Base-by-base conservation (phyloP, 352 stramenopile genomes). In the Globisporangium middletonii region DNA sequence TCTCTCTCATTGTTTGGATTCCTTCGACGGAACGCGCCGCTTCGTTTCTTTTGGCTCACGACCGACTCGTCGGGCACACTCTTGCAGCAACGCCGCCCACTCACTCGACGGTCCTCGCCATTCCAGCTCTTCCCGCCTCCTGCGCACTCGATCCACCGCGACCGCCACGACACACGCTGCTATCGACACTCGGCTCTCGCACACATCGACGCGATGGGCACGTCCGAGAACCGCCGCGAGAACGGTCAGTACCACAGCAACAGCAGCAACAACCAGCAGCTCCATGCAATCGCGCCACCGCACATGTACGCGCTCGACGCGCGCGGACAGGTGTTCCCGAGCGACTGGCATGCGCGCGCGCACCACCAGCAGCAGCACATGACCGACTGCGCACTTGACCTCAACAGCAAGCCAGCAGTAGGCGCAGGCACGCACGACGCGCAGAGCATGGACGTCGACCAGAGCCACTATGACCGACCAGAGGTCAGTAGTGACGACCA, bases 391-490 rank as follows among this genome's bases (percentile, higher is more conserved):
- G n/a, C 35, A 12, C 16, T 38, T 26, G 9, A 26, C n/a, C 2
- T 35, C 33, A 35, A 37, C 53, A 57, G 49, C 42, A 46, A 18
- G 15, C 54, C 18, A 41, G 35, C 33, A 9, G 30, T 27, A 45
- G n/a, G 35, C 6, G 52, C 33, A 45, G 15, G 2, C n/a, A 7
- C 37, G 19, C 30, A 48, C 1, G n/a, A 41, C 12, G 35, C 15
- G 27, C 47, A 61, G 9, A 44, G 48, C 55, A 61, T 61, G 55
- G 55, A 61, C 26, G 48, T 61, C 11, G 47, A 55, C 37, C 55
- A 55, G 33, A 6, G 7, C 7, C 50, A 56, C 35, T 61, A 50
- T n/a, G 55, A 61, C 37, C 23, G 47, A 0, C 55, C 55, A 0
- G 55, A 61, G 23, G 33, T 9, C 1, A n/a, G 47, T 4, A 28